Evolutionary conservation across 331 rosid species (phyloP), one percentile per base, ranked within the genome.

Genomic region (Rosa hybrid): DNA sequence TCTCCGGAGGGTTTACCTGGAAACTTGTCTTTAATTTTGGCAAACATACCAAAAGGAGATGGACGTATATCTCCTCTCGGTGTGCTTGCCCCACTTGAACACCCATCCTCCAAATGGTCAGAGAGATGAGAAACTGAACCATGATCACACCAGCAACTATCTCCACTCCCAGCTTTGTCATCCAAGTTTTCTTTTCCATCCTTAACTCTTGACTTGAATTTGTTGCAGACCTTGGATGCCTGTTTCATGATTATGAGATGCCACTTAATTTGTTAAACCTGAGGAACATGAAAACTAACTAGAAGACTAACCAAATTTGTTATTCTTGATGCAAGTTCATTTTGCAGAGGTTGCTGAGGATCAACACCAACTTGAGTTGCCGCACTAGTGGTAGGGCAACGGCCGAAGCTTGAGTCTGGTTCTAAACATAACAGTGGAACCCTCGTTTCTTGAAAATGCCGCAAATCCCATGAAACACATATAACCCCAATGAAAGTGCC

Each of bases 211-310:
- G 92, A 93, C 85, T 85, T 95, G 18, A 95, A 90, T 90, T 90
- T 95, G 92, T 89, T 91, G 87, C 98, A 85, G 85, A 95, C 90
- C 88, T 89, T 93, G 41, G 94, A 86, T 72, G 99, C 99, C 99
- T 95, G 90, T 88, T 81, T 81, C 20, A 81, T 38, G 80, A 70
- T 79, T 78, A 79, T 46, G 78, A 87, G 42, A 89, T 25, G 27
- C 72, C 77, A 79, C n/a, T 25, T 12, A 27, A 59, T 63, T 23
- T 25, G 83, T 68, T 21, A 84, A 88, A 86, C 73, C 71, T 82
- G 46, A 79, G 41, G 65, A 77, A 82, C 78, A 84, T 8, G 20
- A 16, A 71, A 75, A 79, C 21, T 62, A 56, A 81, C 70, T 68
- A 75, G 20, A 80, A 67, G 53, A 90, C 99, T 89, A 90, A 96